Conservation (phyloP, 2,329 filamentous ascomycete species). For the Botrytis squamosa region DNA sequence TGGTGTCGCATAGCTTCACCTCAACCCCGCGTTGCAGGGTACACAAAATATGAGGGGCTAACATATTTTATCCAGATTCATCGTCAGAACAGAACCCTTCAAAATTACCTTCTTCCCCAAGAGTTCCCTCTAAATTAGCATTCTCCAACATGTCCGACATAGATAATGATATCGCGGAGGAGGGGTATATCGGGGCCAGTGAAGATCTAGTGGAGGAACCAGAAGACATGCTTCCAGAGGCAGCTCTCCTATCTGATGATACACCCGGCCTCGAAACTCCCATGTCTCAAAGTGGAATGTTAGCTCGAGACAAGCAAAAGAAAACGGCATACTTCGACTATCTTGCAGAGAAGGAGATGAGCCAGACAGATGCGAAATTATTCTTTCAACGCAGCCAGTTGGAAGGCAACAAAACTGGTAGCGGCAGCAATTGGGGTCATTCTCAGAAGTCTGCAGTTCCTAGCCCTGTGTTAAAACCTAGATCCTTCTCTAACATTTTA, state of each 20-base stretch:
- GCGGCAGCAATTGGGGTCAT: conserved; percentile 37
- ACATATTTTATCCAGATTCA: conserved; percentile 17
- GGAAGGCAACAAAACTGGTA: conserved; percentile 42
- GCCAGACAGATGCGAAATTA: conserved; percentile 88
- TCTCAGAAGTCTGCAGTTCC: conserved; percentile 35
- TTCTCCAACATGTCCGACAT: conserved; percentile 10
- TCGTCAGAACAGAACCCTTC: neutral
- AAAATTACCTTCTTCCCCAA: neutral
- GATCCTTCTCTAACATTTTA: conserved; percentile 31
- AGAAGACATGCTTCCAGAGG: conserved; percentile 34
- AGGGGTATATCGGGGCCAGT: conserved; percentile 19
- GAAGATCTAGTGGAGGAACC: conserved; percentile 28
- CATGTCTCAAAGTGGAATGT: conserved; percentile 46
- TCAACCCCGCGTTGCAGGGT: conserved; percentile 21
- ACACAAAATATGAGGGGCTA: conserved; percentile 16
- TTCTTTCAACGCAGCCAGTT: conserved; percentile 90
- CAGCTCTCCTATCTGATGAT: conserved; percentile 32
- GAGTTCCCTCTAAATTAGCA: conserved; percentile 1
- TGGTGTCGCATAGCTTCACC: neutral
- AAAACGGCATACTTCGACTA: conserved; percentile 92
- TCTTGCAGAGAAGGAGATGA: conserved; percentile 90
- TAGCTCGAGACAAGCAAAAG: conserved; percentile 59
- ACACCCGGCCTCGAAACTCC: conserved; percentile 31
- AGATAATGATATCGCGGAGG: conserved; percentile 1
- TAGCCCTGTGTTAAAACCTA: conserved; percentile 36